Evolutionary conservation across 1,139 yeast genomes (phyloP), one percentile per base, ranked within the genome.

Genomic region (Candida sp.): DNA sequence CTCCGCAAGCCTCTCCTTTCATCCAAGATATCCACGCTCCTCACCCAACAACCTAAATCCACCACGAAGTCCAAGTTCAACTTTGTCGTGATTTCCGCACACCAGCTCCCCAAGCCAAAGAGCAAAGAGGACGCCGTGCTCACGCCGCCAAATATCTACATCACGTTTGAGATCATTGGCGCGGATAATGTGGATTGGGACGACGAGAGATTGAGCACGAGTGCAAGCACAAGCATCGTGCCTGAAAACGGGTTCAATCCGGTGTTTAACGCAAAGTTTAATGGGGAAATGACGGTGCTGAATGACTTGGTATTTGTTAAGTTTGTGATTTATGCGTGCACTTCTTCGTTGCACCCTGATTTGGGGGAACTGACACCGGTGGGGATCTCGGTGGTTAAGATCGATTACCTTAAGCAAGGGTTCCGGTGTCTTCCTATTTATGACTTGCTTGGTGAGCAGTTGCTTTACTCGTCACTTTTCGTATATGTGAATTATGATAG

Each of bases 181-280:
- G 70, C 72, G 2, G 42, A 54, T 8, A 52, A 55, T 5, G 50
- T 70, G 1, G 54, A 61, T 2, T 72, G 72, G 73, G 65, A 62
- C 35, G 38, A 52, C 0, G 51, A 17, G 17, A 17, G 17, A 17
- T 17, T 49, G 0, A 50, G 59, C 26, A 50, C 33, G 3, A 55
- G 55, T 7, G 47, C 49, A 5, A 61, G 67, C 49, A 80, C 90
- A 0, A 55, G 66, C 4, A 62, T 72, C 3, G 73, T 83, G 3
- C 52, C 63, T 22, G 78, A 79, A 48, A 91, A 92, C 66, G 97
- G 98, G 0, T 91, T 90, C 67, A 92, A 89, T 65, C 98, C 98
- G 0, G 70, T 79, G 2, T 92, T 97, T 97, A 83, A 87, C 58
- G 76, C 81, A 46, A 66, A 64, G 4, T 78, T 85, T 54, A 62